phyloP scores from a whole-genome alignment of 2,329 filamentous ascomycete species.

The Lachnellula arida region DNA sequence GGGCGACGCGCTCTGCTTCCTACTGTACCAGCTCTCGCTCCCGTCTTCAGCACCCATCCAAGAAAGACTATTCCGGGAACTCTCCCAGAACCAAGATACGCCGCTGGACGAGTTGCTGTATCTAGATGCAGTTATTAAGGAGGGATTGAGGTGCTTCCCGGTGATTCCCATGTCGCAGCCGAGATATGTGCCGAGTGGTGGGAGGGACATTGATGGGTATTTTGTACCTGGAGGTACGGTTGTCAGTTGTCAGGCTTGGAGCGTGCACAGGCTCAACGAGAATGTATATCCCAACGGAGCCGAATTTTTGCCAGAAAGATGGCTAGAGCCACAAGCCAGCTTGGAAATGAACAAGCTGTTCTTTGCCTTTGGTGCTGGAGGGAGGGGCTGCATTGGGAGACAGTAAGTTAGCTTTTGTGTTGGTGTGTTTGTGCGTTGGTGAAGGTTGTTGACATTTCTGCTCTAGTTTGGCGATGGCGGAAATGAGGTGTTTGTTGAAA shows the following conservation, averaged over 20 bases:
- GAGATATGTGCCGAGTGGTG: slow-evolving; percentile 50
- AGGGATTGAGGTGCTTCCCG: slow-evolving; percentile 58
- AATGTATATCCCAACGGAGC: slow-evolving; percentile 77
- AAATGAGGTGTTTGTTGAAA: slow-evolving; percentile 61
- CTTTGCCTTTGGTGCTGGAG: slow-evolving; percentile 63
- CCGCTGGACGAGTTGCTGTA: slow-evolving; percentile 49
- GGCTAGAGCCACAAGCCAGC: slow-evolving; percentile 71
- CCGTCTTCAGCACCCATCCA: slow-evolving; percentile 50
- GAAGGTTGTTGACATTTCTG: neutral
- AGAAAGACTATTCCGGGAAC: slow-evolving; percentile 47
- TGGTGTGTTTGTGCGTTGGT: neutral
- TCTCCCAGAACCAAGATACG: slow-evolving; percentile 37
- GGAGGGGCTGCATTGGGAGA: slow-evolving; percentile 60
- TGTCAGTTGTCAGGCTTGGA: slow-evolving; percentile 58
- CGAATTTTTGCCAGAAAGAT: slow-evolving; percentile 73
- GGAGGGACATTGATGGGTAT: slow-evolving; percentile 51
- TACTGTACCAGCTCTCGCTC: slow-evolving; percentile 67
- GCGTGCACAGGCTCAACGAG: slow-evolving; percentile 52
- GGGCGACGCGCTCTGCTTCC: slow-evolving; percentile 63
- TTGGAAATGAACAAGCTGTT: slow-evolving; percentile 60
- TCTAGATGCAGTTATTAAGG: slow-evolving; percentile 59
- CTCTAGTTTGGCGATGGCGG: slow-evolving; percentile 50
- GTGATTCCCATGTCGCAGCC: slow-evolving; percentile 65
- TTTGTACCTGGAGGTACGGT: slow-evolving; percentile 49
- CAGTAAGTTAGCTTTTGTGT: slow-evolving; percentile 47